These are phyloP conservation scores for Ligustrum vulgare DNA, from an alignment of 257 asterid species.

Conservation along the genomic window DNA sequence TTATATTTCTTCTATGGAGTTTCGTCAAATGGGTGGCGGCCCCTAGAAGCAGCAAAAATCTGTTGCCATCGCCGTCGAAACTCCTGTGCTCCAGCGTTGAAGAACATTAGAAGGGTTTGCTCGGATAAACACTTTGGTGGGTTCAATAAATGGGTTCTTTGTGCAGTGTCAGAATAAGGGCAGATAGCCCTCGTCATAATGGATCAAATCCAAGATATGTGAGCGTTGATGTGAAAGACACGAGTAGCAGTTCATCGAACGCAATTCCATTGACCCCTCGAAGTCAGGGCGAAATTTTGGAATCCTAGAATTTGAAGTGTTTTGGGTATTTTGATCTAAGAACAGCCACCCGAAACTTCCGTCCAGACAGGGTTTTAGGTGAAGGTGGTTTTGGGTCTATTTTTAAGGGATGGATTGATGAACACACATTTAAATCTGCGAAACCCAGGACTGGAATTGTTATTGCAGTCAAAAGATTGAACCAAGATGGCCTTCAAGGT, in stretches of 20 bases:
- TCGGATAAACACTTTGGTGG: too few relatives aligned
- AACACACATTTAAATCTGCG: slow-evolving; percentile 61
- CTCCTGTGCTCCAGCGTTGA: too few relatives aligned
- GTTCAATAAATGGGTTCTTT: too few relatives aligned
- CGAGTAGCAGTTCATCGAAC: slow-evolving; percentile 41
- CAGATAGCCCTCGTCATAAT: slow-evolving; percentile 66
- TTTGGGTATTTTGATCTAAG: slow-evolving; percentile 62
- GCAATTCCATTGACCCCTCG: slow-evolving; percentile 57
- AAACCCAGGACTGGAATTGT: slow-evolving; percentile 74
- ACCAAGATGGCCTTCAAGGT: slow-evolving; percentile 79
- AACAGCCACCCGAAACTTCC: slow-evolving; percentile 75
- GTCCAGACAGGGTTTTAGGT: too few relatives aligned
- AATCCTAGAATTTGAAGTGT: slow-evolving; percentile 45
- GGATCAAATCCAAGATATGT: slow-evolving; percentile 38
- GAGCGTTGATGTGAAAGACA: slow-evolving; percentile 40
- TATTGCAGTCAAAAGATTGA: slow-evolving; percentile 75
- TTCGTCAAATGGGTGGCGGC: too few relatives aligned
- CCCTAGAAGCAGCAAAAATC: too few relatives aligned
- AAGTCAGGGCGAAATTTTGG: slow-evolving; percentile 63
- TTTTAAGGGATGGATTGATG: too few relatives aligned
- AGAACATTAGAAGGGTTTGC: too few relatives aligned
- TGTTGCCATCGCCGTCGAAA: too few relatives aligned
- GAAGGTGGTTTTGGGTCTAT: too few relatives aligned
- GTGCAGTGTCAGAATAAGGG: slow-evolving; percentile 65
- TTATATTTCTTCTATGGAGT: too few relatives aligned